Evolutionary conservation across 2,329 filamentous ascomycete species (phyloP).

Genomic region (Aschersonia sp.): DNA sequence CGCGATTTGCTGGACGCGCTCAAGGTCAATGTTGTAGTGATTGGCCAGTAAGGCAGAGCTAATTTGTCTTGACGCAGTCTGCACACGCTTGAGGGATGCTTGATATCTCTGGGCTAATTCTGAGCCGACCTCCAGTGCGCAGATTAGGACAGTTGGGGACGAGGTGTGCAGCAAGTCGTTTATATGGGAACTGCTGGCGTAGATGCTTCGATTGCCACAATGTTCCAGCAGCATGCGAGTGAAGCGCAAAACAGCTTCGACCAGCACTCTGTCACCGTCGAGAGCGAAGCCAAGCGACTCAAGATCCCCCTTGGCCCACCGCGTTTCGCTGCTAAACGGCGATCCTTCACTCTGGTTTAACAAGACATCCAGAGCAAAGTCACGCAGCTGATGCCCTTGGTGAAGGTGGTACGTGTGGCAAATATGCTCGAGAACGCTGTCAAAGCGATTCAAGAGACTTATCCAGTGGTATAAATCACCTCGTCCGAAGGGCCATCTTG

Average conservation of each 20-base stretch:
- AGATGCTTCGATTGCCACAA: constrained; percentile 92
- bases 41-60: constrained; percentile 64
- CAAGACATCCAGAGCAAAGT: constrained; percentile 56
- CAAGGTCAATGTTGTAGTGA: constrained; percentile 69
- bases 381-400: constrained; percentile 63
- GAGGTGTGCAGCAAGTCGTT: constrained; percentile 84
- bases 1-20: constrained; percentile 73
- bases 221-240: constrained; percentile 82
- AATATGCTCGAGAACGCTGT: constrained; percentile 72
- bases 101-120: constrained; percentile 88
- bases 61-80: constrained; percentile 49
- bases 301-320: constrained; percentile 32
- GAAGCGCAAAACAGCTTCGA: constrained; percentile 72
- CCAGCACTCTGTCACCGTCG: constrained; percentile 68
- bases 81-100: constrained; percentile 66
- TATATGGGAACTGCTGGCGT: constrained; percentile 81
- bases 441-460: constrained; percentile 81
- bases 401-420: constrained; percentile 67
- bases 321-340: constrained; percentile 31
- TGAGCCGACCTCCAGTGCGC: constrained; percentile 65
- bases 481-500: constrained; percentile 86
- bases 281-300: constrained; percentile 46
- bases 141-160: constrained; percentile 62
- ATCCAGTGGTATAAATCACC: constrained; percentile 99
- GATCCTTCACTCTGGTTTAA: constrained; percentile 40